Evolutionary conservation across 2,329 filamentous ascomycete species (phyloP).

Genomic region (Annulohypoxylon truncatum): DNA sequence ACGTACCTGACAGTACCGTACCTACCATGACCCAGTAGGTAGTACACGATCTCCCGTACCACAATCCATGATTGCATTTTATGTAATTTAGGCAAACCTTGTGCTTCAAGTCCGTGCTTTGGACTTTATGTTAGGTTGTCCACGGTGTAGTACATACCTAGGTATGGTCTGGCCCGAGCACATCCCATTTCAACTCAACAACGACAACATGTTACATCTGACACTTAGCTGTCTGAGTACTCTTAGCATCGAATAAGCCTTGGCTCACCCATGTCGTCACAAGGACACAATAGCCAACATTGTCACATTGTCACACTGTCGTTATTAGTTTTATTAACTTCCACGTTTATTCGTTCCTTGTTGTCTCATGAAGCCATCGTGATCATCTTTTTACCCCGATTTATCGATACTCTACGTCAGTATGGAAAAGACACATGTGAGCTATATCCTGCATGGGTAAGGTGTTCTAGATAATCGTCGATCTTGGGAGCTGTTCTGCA

Average conservation of each 20-base stretch:
- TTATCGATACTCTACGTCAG: not conserved
- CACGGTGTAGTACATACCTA: no score
- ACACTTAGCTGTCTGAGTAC: not conserved
- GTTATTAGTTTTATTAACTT: not conserved
- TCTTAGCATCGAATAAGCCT: not conserved
- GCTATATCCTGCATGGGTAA: not conserved
- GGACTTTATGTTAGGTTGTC: not conserved
- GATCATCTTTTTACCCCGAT: not conserved
- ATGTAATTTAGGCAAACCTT: not conserved
- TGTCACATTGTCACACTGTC: no score
- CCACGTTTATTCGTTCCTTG: not conserved
- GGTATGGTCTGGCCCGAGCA: not conserved
- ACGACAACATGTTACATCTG: not conserved
- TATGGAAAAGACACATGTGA: not conserved
- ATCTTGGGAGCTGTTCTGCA: not conserved
- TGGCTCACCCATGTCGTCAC: not conserved
- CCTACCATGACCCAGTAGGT: no score
- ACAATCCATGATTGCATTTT: not conserved
- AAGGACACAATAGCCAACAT: no score
- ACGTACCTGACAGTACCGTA: constrained; percentile 6
- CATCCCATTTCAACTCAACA: not conserved
- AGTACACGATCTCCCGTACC: not conserved
- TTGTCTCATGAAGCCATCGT: not conserved
- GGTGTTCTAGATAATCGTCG: constrained; percentile 5
- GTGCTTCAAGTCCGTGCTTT: not conserved